phyloP scores from a whole-genome alignment of 228 moss, liverwort and hornwort species.

The Sphagnum magellanicum region DNA sequence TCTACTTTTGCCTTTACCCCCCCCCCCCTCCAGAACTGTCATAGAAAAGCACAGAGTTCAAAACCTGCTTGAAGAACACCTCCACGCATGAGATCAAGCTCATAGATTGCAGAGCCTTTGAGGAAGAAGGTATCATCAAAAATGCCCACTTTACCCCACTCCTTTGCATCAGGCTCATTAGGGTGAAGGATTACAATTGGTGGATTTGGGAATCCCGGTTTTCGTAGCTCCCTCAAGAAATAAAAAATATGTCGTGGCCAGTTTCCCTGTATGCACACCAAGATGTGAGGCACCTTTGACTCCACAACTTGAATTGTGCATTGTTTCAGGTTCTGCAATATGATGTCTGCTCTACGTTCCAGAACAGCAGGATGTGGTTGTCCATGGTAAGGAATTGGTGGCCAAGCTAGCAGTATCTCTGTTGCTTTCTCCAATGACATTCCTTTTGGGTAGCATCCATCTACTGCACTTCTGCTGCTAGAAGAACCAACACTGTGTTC shows the following conservation, averaged over 20 bases:
- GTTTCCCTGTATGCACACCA: constrained; percentile 48
- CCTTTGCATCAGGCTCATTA: constrained; percentile 13
- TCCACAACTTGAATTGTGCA: constrained; percentile 30
- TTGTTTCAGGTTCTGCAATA: constrained; percentile 23
- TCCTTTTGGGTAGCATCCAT: constrained; percentile 5
- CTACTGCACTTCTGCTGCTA: background rate
- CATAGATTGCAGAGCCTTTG: constrained; percentile 38
- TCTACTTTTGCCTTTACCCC: too few species aligned
- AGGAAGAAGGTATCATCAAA: constrained; percentile 33
- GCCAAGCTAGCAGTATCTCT: constrained; percentile 36
- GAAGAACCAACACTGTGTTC: background rate
- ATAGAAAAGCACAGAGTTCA: background rate
- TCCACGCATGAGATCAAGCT: constrained; percentile 41
- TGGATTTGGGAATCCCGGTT: constrained; percentile 28
- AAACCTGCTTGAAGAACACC: constrained; percentile 52
- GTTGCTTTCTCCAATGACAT: constrained; percentile 21
- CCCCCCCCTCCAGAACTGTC: too few species aligned
- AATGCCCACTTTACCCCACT: constrained; percentile 42
- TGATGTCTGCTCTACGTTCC: constrained; percentile 19
- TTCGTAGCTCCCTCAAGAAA: constrained; percentile 40
- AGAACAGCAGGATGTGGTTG: constrained; percentile 41
- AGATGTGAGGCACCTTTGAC: constrained; percentile 33
- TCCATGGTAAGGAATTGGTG: constrained; percentile 18
- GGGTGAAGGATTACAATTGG: constrained; percentile 46
- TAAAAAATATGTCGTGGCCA: constrained; percentile 45